These are phyloP conservation scores for Kwoniella sp. DNA, from an alignment of 768 basidiomycete genomes.

Conservation along the genomic window DNA sequence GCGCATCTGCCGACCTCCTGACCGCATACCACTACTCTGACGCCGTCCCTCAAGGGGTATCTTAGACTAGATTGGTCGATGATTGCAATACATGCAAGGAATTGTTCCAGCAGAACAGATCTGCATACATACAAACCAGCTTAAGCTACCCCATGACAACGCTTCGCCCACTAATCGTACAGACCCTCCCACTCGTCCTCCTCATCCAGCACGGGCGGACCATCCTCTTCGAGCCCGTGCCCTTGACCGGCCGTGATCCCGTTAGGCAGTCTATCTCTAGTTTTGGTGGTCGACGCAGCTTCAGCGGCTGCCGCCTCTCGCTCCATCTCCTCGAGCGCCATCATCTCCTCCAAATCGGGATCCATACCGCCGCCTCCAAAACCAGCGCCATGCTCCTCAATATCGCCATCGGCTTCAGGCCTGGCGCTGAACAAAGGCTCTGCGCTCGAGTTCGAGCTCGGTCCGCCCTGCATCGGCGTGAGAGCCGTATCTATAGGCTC, in stretches of 20 bases:
- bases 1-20: no score
- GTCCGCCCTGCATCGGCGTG: constrained; percentile 5
- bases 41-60: no score
- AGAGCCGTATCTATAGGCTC: not conserved
- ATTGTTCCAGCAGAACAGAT: no score
- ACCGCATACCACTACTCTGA: no score
- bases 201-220: constrained; percentile 24
- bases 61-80: no score
- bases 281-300: not conserved
- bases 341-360: constrained; percentile 43
- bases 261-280: no score
- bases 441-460: constrained; percentile 24
- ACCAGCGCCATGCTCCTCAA: not conserved
- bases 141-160: no score
- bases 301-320: constrained; percentile 59
- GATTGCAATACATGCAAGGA: no score
- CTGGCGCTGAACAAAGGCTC: constrained; percentile 60
- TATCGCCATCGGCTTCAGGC: constrained; percentile 58
- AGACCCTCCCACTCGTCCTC: constrained; percentile 51
- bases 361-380: constrained; percentile 56
- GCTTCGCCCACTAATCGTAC: constrained; percentile 45
- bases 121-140: no score
- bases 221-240: constrained; percentile 8
- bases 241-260: not conserved
- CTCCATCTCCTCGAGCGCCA: constrained; percentile 73